Conservation (phyloP, 441 rosid species). For the Corymbia calophylla region DNA sequence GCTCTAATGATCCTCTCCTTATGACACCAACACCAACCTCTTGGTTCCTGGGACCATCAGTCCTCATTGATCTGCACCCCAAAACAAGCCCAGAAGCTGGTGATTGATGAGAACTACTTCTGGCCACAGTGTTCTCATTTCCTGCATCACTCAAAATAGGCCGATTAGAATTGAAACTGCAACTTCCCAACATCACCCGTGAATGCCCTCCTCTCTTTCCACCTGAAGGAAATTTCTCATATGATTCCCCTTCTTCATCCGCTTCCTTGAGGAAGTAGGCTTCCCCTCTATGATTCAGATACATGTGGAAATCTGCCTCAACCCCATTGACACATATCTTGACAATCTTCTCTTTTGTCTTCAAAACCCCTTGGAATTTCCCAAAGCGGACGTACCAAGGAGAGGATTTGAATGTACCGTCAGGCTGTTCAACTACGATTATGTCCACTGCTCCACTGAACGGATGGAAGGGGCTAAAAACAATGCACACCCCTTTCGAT, state of each 20-base stretch:
- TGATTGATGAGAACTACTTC: constrained; percentile 34
- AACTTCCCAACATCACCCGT: constrained; percentile 40
- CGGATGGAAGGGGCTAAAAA: constrained; percentile 87
- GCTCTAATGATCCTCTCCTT: constrained; percentile 48
- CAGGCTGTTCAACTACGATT: constrained; percentile 86
- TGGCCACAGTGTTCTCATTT: constrained; percentile 27
- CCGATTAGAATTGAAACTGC: constrained; percentile 30
- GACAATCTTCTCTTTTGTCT: constrained; percentile 58
- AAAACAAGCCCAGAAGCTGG: constrained; percentile 65
- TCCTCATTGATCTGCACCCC: constrained; percentile 22
- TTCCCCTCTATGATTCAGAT: constrained; percentile 83
- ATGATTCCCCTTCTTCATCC: constrained; percentile 40
- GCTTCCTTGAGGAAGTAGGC: constrained; percentile 81
- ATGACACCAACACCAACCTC: constrained; percentile 17
- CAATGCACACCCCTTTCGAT: constrained; percentile 73
- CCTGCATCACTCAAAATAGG: constrained; percentile 11
- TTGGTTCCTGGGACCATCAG: not conserved
- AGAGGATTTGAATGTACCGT: constrained; percentile 87
- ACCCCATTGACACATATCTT: constrained; percentile 65
- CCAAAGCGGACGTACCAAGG: constrained; percentile 98
- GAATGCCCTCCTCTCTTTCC: constrained; percentile 45
- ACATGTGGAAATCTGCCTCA: constrained; percentile 70
- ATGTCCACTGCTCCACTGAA: constrained; percentile 98
- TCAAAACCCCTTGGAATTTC: constrained; percentile 95
- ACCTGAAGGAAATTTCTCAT: constrained; percentile 31